phyloP scores from a whole-genome alignment of 2,329 filamentous ascomycete genomes.

The Berkeleyomyces rouxiae region DNA sequence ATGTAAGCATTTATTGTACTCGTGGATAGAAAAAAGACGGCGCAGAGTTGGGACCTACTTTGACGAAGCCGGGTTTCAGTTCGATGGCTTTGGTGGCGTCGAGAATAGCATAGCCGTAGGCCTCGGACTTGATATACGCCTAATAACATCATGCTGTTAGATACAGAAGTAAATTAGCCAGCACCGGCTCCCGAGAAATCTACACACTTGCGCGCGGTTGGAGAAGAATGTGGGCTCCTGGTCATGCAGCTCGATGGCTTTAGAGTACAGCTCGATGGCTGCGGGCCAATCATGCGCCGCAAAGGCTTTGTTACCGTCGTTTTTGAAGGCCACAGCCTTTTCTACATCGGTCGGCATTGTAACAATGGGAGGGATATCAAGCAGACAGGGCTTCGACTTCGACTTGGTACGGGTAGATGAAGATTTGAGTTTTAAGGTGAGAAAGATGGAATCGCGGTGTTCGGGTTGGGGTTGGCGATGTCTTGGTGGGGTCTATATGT shows the following conservation, averaged over 20 bases:
- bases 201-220: constrained; percentile 77
- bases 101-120: constrained; percentile 80
- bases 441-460: not conserved
- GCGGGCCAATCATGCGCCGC: constrained; percentile 68
- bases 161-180: not conserved
- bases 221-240: constrained; percentile 81
- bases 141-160: constrained; percentile 22
- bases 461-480: not conserved
- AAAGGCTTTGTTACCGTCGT: constrained; percentile 90
- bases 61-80: constrained; percentile 72
- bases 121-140: constrained; percentile 90
- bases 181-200: not conserved
- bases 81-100: constrained; percentile 88
- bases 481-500: not conserved
- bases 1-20: not conserved
- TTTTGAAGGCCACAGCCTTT: constrained; percentile 70
- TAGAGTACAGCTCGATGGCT: constrained; percentile 68
- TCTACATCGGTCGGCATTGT: constrained; percentile 33
- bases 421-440: not conserved
- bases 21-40: not conserved
- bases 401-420: not conserved
- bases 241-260: constrained; percentile 73
- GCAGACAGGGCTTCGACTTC: not conserved
- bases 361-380: not conserved
- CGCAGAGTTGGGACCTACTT: constrained; percentile 37